A percentile compares a stretch with the other conserved stretches of the same genome.
These are phyloP conservation scores for Yamadazyma diospyri DNA, from an alignment of 1,139 yeast genomes.

Conservation along the genomic window DNA sequence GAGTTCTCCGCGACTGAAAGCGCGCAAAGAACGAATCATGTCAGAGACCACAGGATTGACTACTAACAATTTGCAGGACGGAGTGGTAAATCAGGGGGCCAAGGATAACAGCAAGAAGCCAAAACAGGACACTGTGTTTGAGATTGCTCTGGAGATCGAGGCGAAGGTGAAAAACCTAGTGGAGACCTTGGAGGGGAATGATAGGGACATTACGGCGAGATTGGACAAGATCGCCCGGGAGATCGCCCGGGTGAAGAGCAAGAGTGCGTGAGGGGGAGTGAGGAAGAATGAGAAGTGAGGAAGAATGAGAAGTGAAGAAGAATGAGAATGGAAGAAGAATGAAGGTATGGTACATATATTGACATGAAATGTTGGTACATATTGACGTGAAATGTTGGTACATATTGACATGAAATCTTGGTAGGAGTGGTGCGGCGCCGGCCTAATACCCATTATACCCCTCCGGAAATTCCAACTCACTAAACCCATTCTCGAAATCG, in stretches of 20 bases:
- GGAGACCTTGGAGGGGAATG: conserved; percentile 23
- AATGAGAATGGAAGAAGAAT: conserved; percentile 14
- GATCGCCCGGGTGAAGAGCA: conserved; percentile 9
- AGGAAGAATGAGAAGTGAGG: conserved; percentile 20
- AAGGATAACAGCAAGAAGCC: conserved; percentile 1
- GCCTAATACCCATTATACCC: background rate
- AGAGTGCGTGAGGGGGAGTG: background rate
- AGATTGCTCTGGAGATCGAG: conserved; percentile 50
- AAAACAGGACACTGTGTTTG: conserved; percentile 39
- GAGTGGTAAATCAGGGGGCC: conserved; percentile 7
- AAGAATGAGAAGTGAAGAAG: no score
- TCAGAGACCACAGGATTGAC: conserved; percentile 9
- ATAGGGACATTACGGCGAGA: conserved; percentile 26
- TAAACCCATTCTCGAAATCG: conserved; percentile 13
- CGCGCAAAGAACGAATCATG: no score
- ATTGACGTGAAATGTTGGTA: no score
- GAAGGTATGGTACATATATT: conserved; percentile 4
- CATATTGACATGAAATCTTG: no score
- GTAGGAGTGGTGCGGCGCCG: no score
- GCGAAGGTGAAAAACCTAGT: conserved; percentile 33
- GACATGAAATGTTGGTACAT: no score
- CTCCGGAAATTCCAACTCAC: conserved; percentile 7
- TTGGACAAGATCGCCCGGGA: conserved; percentile 20
- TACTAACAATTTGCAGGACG: conserved; percentile 7
- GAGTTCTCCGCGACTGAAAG: no score